phyloP scores from a whole-genome alignment of 768 basidiomycete genomes.

The Phlebiopsis gigantea region DNA sequence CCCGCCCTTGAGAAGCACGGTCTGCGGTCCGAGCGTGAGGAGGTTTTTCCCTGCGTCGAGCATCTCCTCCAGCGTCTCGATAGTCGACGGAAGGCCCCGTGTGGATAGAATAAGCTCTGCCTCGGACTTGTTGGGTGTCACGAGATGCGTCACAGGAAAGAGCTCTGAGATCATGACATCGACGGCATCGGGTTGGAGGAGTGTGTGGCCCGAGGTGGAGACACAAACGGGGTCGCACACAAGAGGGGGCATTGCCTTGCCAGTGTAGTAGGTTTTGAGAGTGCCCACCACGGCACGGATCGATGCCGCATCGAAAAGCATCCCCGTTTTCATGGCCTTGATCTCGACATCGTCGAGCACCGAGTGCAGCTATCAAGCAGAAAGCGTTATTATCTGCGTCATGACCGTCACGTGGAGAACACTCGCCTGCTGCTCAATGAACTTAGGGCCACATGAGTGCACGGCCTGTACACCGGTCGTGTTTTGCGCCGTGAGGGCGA shows the following conservation, averaged over 20 bases:
- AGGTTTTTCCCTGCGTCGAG: conserved; percentile 47
- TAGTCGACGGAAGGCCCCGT: conserved; percentile 22
- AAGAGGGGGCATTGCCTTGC: conserved; percentile 39
- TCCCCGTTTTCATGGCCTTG: conserved; percentile 81
- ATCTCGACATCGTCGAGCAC: conserved; percentile 71
- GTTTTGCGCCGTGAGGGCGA: conserved; percentile 88
- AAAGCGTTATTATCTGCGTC: not conserved
- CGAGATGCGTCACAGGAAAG: conserved; percentile 62
- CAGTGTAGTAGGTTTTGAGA: conserved; percentile 38
- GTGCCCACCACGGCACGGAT: conserved; percentile 46
- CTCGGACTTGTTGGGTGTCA: conserved; percentile 86
- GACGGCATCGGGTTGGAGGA: conserved; percentile 66
- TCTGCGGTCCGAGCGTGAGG: conserved; percentile 40
- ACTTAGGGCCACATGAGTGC: conserved; percentile 59
- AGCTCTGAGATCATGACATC: conserved; percentile 52
- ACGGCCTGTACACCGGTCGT: conserved; percentile 78
- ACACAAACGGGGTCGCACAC: conserved; percentile 91
- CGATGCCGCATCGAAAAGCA: conserved; percentile 65
- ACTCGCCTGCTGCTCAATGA: conserved; percentile 70
- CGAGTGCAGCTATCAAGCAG: conserved; percentile 47
- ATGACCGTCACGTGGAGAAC: not conserved
- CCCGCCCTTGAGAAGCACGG: conserved; percentile 83
- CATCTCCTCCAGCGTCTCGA: conserved; percentile 55
- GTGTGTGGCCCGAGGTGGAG: conserved; percentile 80
- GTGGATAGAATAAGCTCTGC: conserved; percentile 61